Conservation (phyloP, 2,329 filamentous ascomycete species). For the Plectosphaerella sp. region DNA sequence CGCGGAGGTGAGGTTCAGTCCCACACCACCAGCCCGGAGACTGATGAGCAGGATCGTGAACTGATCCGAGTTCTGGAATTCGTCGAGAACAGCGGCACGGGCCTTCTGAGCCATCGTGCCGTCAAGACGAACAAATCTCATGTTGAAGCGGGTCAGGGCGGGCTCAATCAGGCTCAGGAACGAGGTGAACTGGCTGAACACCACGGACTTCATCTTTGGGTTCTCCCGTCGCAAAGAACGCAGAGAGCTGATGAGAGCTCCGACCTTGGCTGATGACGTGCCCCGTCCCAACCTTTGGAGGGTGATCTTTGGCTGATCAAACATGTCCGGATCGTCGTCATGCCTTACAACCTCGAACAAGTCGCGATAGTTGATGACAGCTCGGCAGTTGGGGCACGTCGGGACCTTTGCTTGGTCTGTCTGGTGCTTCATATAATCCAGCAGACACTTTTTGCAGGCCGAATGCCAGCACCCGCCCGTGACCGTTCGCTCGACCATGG, state of each 20-base stretch:
- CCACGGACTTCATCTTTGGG: conserved; percentile 76
- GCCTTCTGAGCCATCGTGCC: conserved; percentile 84
- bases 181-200: conserved; percentile 97
- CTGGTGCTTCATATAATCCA: conserved; percentile 86
- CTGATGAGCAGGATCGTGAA: conserved; percentile 78
- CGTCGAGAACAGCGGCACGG: conserved; percentile 69
- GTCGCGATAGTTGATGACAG: conserved; percentile 74
- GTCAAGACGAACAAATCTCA: conserved; percentile 83
- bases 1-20: conserved; percentile 85
- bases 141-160: conserved; percentile 65
- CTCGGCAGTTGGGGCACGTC: conserved; percentile 87
- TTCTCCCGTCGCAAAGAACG: conserved; percentile 61
- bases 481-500: conserved; percentile 90
- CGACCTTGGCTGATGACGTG: conserved; percentile 83
- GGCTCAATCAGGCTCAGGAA: conserved; percentile 90
- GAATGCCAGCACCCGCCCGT: conserved; percentile 92
- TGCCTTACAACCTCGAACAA: conserved; percentile 90
- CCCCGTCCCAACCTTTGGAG: conserved; percentile 50
- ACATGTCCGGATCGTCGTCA: conserved; percentile 51
- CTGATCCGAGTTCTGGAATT: conserved; percentile 60
- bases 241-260: conserved; percentile 71
- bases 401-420: conserved; percentile 70
- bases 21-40: conserved; percentile 86
- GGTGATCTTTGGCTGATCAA: conserved; percentile 48
- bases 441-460: conserved; percentile 88